Percentiles rank a stretch among this genome's conserved stretches.
Conservation (phyloP, 1,139 yeast genomes). For the Hanseniaspora gamundiae region DNA sequence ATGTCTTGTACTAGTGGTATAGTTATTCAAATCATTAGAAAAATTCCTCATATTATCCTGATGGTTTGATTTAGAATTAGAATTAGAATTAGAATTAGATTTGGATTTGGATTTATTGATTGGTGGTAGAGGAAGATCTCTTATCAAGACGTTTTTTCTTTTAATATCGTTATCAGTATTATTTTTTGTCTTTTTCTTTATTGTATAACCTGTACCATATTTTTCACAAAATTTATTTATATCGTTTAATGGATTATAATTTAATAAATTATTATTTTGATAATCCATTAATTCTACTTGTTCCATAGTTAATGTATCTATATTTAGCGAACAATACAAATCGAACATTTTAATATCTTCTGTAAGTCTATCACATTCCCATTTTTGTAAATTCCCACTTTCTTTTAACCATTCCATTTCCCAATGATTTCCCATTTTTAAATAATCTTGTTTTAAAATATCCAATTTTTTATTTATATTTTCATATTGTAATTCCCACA, state of each 20-base stretch:
- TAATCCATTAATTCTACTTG: conserved; percentile 19
- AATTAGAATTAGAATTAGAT: too few species aligned
- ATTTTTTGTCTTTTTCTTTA: too few species aligned
- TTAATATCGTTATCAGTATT: too few species aligned
- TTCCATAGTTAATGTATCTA: conserved; percentile 19
- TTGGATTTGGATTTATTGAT: too few species aligned
- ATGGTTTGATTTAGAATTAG: too few species aligned
- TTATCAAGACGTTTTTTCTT: too few species aligned
- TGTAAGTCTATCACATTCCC: conserved; percentile 72
- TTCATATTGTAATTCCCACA: conserved; percentile 38
- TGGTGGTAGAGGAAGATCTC: too few species aligned
- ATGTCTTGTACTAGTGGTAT: neutral
- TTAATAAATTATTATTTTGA: conserved; percentile 10
- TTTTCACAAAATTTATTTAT: conserved; percentile 20
- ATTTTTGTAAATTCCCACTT: conserved; percentile 55
- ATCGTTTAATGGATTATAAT: conserved; percentile 22
- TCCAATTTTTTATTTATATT: conserved; percentile 38
- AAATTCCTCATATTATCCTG: too few species aligned
- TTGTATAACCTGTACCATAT: conserved; percentile 19
- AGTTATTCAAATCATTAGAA: neutral
- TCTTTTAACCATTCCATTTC: conserved; percentile 67
- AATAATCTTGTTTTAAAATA: conserved; percentile 46
- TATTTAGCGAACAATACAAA: conserved; percentile 42
- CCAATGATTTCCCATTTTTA: conserved; percentile 51
- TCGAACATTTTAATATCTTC: conserved; percentile 67